Base-by-base conservation (phyloP, 306 rosid genomes). In the Senna siamea region DNA sequence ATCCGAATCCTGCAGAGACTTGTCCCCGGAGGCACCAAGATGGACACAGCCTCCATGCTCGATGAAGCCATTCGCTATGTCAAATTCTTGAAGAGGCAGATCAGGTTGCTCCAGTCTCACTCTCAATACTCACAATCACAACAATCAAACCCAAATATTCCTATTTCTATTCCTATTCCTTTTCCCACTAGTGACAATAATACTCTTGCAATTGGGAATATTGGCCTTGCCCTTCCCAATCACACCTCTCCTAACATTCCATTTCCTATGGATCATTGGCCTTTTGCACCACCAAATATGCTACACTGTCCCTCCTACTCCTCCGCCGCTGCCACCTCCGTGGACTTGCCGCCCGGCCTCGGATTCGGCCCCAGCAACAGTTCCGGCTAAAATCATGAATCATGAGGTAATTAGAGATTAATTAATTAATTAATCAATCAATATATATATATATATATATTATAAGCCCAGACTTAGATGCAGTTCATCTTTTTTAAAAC, bases 31-130 rank as follows among this genome's bases (percentile, higher is more conserved):
- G 98, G 98, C 11, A 88, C 98, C 4, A 91, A 91, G 73, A 86
- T 94, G 96, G 97, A 94, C 88, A 94, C 97, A 0, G 97, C 98
- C 55, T 88, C 98, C 41, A 94, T 94, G 98, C 76, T 94, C 0
- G 97, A 94, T 44, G 98, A 94, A 85, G 98, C 98, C 66, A 87
- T 91, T 69, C 85, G 90, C 52, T 94, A 94, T 68, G 94, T 91
- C 50, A 94, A 94, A 85, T 94, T 94, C 89, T 80, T 94, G 73
- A 94, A 89, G 84, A 80, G 85, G 28, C 98, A 94, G 82, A 88
- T 94, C 71, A 91, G 87, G 68, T 60, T 91, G 53, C 89, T 91
- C 28, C 93, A 86, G 81, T 78, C 89, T 61, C 85, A 10, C 63
- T 61, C 56, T 22, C 57, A 26, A 13, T 52, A 32, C 7, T 62